These are phyloP conservation scores for Cladosporium colombiae DNA, from an alignment of 2,329 filamentous ascomycete species.

Conservation along the genomic window DNA sequence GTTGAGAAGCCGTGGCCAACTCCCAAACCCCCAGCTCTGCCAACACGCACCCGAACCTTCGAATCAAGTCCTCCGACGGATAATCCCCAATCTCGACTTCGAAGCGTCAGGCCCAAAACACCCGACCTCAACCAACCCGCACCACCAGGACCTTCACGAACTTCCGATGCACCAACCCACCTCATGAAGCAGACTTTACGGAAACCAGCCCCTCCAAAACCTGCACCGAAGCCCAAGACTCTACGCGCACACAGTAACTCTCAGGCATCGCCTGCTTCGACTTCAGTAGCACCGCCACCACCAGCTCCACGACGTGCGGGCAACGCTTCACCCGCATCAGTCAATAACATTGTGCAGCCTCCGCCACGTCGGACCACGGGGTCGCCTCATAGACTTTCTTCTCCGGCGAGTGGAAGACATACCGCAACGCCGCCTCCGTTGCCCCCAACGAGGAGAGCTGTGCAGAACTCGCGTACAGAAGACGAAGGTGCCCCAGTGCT, in stretches of 20 bases:
- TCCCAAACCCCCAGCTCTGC: slow-evolving; percentile 24
- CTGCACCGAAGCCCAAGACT: slow-evolving; percentile 37
- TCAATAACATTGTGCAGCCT: slow-evolving; percentile 16
- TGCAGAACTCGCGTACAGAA: background rate
- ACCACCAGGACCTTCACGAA: slow-evolving; percentile 5
- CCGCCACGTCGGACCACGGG: slow-evolving; percentile 22
- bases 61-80: background rate
- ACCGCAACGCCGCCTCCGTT: slow-evolving; percentile 1
- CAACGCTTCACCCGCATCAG: slow-evolving; percentile 15
- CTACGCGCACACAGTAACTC: slow-evolving; percentile 32
- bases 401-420: background rate
- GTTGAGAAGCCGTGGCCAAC: slow-evolving; percentile 38
- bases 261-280: slow-evolving; percentile 19
- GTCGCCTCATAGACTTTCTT: background rate
- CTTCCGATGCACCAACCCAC: slow-evolving; percentile 10
- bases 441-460: background rate
- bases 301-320: slow-evolving; percentile 26
- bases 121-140: slow-evolving; percentile 22
- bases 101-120: slow-evolving; percentile 24
- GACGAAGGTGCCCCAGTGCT: background rate
- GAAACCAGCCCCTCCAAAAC: slow-evolving; percentile 38
- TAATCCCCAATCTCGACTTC: slow-evolving; percentile 17
- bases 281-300: slow-evolving; percentile 24
- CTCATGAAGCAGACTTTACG: slow-evolving; percentile 28
- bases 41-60: slow-evolving; percentile 18